Evolutionary conservation across 345 rosid species (phyloP), one percentile per base, ranked within the genome.

Genomic region (Hypericum perforatum): DNA sequence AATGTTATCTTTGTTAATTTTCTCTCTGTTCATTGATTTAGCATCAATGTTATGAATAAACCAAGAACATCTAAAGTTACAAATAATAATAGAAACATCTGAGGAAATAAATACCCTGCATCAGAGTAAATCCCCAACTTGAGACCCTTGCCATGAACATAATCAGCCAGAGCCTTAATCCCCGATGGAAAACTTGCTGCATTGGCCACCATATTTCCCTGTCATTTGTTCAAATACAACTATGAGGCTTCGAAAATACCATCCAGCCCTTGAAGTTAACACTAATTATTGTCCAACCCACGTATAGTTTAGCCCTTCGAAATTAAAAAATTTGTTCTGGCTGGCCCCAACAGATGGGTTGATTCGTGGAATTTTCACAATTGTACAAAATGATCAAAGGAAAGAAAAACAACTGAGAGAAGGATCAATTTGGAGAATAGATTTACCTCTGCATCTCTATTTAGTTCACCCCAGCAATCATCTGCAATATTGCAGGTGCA

Each of bases 401-500:
- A 9, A 12, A 16, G 8, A 3, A 42, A 49, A 47, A 39, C n/a
- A 40, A 11, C 13, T 32, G 36, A 16, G 45, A 22, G 37, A 37
- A 40, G 13, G 32, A 22, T 22, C 32, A 22, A 22, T 22, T 1
- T 22, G 32, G 39, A 15, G 14, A 40, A 13, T 11, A 62, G 22
- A 16, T 41, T 41, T 68, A 91, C 89, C 82, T 81, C 67, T 16
- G 37, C 45, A 61, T 82, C 94, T 43, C 98, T 87, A 69, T 71
- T 36, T 62, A 79, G 60, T 73, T 87, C 95, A 50, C 90, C 98
- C 98, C 98, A 91, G 63, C 96, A 85, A 70, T 91, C 98, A 76
- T 91, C 98, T 87, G 58, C 8, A 37, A 43, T 36, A 5, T 15
- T 15, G 40, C 6, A 44, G 48, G 48, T 11, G 11, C 6, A 44